Evolutionary conservation across 1,139 yeast genomes (phyloP).

Genomic region (Chernovozyma sophiae-reginae): DNA sequence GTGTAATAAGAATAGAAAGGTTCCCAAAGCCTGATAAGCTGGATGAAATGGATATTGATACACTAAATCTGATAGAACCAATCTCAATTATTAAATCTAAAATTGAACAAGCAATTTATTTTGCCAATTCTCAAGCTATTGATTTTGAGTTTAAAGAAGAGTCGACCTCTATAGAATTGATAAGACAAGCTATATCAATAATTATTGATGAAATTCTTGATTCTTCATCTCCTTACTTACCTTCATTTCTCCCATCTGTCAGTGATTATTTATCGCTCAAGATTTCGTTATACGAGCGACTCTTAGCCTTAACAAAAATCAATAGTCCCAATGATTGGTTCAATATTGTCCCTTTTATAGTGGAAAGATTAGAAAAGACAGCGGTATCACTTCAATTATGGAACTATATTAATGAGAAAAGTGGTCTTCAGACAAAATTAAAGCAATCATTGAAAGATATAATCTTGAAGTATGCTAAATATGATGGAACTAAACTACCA

Average conservation of each 20-base stretch:
- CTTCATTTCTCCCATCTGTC: constrained; percentile 25
- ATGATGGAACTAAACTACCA: not conserved
- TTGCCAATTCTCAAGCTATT: constrained; percentile 45
- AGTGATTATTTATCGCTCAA: constrained; percentile 24
- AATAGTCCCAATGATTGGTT: constrained; percentile 41
- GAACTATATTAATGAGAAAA: constrained; percentile 26
- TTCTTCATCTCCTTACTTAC: constrained; percentile 39
- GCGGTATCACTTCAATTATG: constrained; percentile 53
- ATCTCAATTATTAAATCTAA: constrained; percentile 56
- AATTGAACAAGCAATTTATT: constrained; percentile 78
- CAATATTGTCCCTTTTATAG: constrained; percentile 29
- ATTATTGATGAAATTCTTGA: constrained; percentile 54
- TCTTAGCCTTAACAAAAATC: constrained; percentile 41
- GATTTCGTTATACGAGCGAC: constrained; percentile 25
- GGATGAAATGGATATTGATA: constrained; percentile 3
- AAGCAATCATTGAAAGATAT: constrained; percentile 11
- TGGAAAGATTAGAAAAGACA: constrained; percentile 54
- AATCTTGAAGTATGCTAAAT: constrained; percentile 12
- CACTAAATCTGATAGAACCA: constrained; percentile 11
- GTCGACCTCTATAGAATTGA: constrained; percentile 19
- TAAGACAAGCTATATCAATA: constrained; percentile 46
- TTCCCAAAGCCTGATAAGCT: constrained; percentile 23
- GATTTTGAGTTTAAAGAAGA: constrained; percentile 49
- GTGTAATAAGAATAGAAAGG: constrained; percentile 60
- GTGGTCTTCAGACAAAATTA: constrained; percentile 1